A percentile compares a stretch with the other conserved stretches of the same genome.
Evolutionary conservation across 2,329 filamentous ascomycete species (phyloP).

Genomic region (Phialocephala subalpina): DNA sequence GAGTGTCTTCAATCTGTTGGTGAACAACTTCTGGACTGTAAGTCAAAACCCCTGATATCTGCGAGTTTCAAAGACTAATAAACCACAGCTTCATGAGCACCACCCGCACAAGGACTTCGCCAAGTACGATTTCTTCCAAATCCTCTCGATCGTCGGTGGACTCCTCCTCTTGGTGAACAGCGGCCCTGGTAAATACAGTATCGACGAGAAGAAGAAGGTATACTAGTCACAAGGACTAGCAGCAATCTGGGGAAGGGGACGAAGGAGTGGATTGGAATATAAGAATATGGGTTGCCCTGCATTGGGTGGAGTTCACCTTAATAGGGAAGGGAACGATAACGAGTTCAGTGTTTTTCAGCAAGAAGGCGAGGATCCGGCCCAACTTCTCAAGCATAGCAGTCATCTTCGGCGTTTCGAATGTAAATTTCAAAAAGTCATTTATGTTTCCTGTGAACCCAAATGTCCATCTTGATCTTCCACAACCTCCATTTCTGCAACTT

Average conservation of each 20-base stretch:
- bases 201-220: slow-evolving; percentile 99
- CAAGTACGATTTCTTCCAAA: slow-evolving; percentile 99
- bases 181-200: slow-evolving; percentile 95
- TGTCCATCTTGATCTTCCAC: too few species aligned
- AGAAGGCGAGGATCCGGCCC: slow-evolving; percentile 16
- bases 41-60: slow-evolving; percentile 48
- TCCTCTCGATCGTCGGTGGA: slow-evolving; percentile 96
- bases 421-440: slow-evolving; percentile 21
- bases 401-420: slow-evolving; percentile 20
- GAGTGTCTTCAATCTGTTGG: slow-evolving; percentile 94
- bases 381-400: slow-evolving; percentile 27
- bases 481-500: too few species aligned
- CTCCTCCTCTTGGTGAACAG: slow-evolving; percentile 97
- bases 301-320: slow-evolving; percentile 40
- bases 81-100: slow-evolving; percentile 83
- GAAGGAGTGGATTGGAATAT: slow-evolving; percentile 28
- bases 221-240: slow-evolving; percentile 65
- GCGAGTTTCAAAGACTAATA: slow-evolving; percentile 5
- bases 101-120: slow-evolving; percentile 99
- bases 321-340: slow-evolving; percentile 13
- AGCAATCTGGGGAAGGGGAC: slow-evolving; percentile 16
- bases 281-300: slow-evolving; percentile 34
- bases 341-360: slow-evolving; percentile 19
- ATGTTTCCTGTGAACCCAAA: neutral
- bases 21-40: slow-evolving; percentile 99